Percentiles rank a stretch among this genome's conserved stretches.
phyloP scores from a whole-genome alignment of 2,329 filamentous ascomycete genomes.

The Pyricularia grisea region DNA sequence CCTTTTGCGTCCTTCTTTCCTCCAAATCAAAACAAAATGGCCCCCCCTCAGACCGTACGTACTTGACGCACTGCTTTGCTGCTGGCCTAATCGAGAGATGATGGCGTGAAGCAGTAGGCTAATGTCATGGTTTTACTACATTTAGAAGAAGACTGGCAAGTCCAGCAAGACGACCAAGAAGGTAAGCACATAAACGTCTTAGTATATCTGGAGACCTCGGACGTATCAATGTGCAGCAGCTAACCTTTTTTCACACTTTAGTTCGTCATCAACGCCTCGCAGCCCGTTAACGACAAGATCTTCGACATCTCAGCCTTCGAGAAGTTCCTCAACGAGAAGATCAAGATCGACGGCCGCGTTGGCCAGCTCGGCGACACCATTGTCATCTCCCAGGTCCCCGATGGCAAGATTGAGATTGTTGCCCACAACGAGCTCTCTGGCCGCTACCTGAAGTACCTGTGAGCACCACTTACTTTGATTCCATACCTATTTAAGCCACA shows the following conservation, averaged over 20 bases:
- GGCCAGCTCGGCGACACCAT: conserved; percentile 95
- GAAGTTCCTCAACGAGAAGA: conserved; percentile 99
- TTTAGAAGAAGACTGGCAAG: conserved; percentile 55
- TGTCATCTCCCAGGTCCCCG: conserved; percentile 80
- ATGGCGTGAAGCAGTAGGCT: conserved; percentile 88
- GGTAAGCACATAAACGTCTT: conserved; percentile 34
- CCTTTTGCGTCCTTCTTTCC: conserved; percentile 40
- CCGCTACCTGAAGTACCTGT: conserved; percentile 99
- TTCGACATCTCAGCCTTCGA: conserved; percentile 98
- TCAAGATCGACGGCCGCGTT: conserved; percentile 98
- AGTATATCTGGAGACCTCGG: neutral
- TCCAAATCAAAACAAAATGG: conserved; percentile 52
- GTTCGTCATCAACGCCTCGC: conserved; percentile 99
- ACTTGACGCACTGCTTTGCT: conserved; percentile 77
- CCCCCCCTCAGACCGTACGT: conserved; percentile 75
- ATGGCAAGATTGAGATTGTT: conserved; percentile 97
- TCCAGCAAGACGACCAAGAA: conserved; percentile 79
- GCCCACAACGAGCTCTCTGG: conserved; percentile 97
- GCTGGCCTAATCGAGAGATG: conserved; percentile 55
- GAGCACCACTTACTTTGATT: conserved; percentile 24
- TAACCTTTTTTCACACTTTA: conserved; percentile 25
- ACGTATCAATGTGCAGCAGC: conserved; percentile 3
- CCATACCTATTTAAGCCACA: neutral
- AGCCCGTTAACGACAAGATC: conserved; percentile 99
- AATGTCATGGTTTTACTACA: conserved; percentile 52